Base-by-base conservation (phyloP, 371 early-diverging fungal species). In the Zopfochytrium polystomum region DNA sequence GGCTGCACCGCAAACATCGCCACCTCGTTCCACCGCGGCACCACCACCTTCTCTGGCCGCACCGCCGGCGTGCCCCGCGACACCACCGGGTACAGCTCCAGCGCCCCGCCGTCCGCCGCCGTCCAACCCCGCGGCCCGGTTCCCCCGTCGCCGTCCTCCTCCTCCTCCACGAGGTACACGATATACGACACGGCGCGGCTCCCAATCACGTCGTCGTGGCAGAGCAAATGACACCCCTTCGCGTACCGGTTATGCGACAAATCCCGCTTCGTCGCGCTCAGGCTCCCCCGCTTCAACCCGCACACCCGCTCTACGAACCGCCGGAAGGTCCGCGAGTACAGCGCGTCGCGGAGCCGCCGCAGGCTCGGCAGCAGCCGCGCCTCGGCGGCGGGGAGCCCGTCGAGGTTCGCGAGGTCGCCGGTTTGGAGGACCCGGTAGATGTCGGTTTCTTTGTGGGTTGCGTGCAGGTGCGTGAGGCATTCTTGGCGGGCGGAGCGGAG, bases 131-230 rank as follows among this genome's bases (percentile, higher is more conserved):
- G n/a, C n/a, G n/a, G n/a, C n/a, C n/a, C n/a, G n/a, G n/a, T n/a
- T n/a, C n/a, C n/a, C n/a, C n/a, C n/a, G n/a, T n/a, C n/a, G n/a
- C n/a, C n/a, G 6, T 62, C 67, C 13, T 75, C 73, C 48, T 85
- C 85, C 1, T 86, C 85, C 35, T 86, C 86, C 0, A 86, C 79
- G 73, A 90, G 63, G 64, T 90, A 90, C 42, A 90, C 65, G 52
- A 90, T 90, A 61, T 81, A 90, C 4, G 86, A 85, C 2, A 90
- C 83, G 26, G 82, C 74, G 5, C 90, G 80, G 23, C 87, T 85
- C 1, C 87, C 87, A 66, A 90, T 90, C 5, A 87, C 87, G 66
- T 90, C 90, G 78, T 90, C 90, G 58, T 90, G 90, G 56, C 84
- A 81, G 31, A 90, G 68, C 45, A 90, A 70, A 60, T 88, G 88